Base-by-base conservation (phyloP, 148 eudicot species). In the Amaranthus cruentus region DNA sequence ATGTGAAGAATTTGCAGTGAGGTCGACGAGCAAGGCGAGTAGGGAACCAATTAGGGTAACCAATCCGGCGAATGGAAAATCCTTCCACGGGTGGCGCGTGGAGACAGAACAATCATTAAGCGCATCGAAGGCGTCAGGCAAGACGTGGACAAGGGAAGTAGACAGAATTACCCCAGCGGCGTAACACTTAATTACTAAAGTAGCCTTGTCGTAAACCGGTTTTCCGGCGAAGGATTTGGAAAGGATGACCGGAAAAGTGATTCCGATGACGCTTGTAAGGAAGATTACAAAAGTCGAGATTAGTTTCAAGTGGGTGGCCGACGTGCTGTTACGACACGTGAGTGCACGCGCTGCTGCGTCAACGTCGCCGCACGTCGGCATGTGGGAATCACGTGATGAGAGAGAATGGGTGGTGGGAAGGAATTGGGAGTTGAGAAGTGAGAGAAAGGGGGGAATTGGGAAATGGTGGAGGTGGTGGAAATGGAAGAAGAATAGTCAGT, bases 141-240 rank as follows among this genome's bases (percentile, higher is more conserved):
- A 69, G 51, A 91, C 97, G 82, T 91, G 97, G 68, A 91, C 97
- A 42, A 91, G 87, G 0, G 97, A 89, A 15, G 97, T 91, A 15
- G 97, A 89, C 47, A 91, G 82, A 2, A 91, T 91, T 1, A 91
- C 97, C 7, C 97, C 97, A 3, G 97, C 97, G 0, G 97, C 97
- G 78, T 89, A 91, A 77, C 97, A 91, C 80, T 91, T 91, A 65
- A 91, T 91, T 7, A 91, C 62, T 0, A 91, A 68, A 4, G 81
- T 84, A 2, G 93, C 89, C 63, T 87, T 91, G 73, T 88, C 91
- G 87, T 91, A 89, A 6, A 75, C 75, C 13, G 91, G 91, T 46
- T 86, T 89, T 2, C 96, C 96, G 13, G 84, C 90, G 77, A 91
- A 87, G 3, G 87, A 14, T 2, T 84, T 83, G 0, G 97, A 90